Conservation (phyloP, 164 flowering plant species). For the Vitis riparia region DNA sequence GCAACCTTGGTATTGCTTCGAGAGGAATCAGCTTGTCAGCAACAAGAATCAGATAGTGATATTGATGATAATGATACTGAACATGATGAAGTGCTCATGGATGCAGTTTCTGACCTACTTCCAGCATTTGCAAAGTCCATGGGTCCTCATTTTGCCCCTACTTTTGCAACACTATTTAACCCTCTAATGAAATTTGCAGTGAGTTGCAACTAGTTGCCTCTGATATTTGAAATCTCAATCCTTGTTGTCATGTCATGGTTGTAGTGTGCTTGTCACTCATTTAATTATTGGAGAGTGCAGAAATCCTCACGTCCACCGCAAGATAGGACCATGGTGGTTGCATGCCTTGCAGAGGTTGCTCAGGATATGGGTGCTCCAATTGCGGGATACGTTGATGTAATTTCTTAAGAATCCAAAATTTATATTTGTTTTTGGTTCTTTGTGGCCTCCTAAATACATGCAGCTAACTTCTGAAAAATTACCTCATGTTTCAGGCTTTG, state of each 20-base stretch:
- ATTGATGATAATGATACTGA: slow-evolving; percentile 68
- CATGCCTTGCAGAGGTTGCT: slow-evolving; percentile 97
- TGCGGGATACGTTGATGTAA: slow-evolving; percentile 81
- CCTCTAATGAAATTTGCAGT: slow-evolving; percentile 97
- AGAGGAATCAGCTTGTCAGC: slow-evolving; percentile 89
- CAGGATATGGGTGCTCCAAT: slow-evolving; percentile 95
- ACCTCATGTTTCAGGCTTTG: slow-evolving; percentile 54
- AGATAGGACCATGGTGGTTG: slow-evolving; percentile 99
- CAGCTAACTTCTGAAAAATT: not conserved
- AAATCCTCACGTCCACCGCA: slow-evolving; percentile 80
- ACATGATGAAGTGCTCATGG: slow-evolving; percentile 98
- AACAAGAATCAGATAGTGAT: slow-evolving; percentile 74
- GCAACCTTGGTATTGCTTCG: slow-evolving; percentile 69
- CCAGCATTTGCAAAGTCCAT: slow-evolving; percentile 96
- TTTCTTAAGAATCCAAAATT: slow-evolving; percentile 1
- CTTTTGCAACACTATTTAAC: slow-evolving; percentile 71
- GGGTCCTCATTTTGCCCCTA: slow-evolving; percentile 88
- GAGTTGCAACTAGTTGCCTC: slow-evolving; percentile 19
- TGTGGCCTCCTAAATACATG: not conserved
- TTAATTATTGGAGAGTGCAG: slow-evolving; percentile 39
- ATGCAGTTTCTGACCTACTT: slow-evolving; percentile 94
- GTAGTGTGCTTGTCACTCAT: slow-evolving; percentile 3
- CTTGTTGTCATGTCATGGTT: not conserved
- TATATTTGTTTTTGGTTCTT: not conserved
- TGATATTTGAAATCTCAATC: not conserved